Evolutionary conservation across 371 early-diverging fungal genomes (phyloP).

Genomic region (Syncephalastrum sp.): DNA sequence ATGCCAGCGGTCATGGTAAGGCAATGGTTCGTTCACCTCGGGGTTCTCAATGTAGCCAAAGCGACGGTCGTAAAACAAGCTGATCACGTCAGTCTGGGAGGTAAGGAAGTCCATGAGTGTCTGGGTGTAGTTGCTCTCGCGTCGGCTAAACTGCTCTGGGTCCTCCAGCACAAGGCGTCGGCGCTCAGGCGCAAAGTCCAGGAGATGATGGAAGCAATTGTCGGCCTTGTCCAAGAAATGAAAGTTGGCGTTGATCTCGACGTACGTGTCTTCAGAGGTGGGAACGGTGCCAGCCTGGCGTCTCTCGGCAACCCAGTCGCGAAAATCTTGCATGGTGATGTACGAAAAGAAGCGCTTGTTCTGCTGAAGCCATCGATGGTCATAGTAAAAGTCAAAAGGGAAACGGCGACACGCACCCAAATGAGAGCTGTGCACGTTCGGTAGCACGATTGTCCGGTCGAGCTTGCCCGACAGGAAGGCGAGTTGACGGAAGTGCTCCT

Average conservation of each 20-base stretch:
- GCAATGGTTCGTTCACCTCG: conserved; percentile 27
- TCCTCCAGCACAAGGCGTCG: conserved; percentile 19
- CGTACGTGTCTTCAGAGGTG: conserved; percentile 34
- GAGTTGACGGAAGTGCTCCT: conserved; percentile 37
- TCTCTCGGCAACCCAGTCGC: conserved; percentile 22
- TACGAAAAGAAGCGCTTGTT: conserved; percentile 25
- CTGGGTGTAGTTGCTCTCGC: conserved; percentile 30
- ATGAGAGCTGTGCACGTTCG: conserved; percentile 31
- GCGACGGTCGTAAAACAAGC: conserved; percentile 41
- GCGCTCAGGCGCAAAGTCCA: conserved; percentile 15
- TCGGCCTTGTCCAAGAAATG: conserved; percentile 24
- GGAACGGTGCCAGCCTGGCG: conserved; percentile 13
- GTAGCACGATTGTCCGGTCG: conserved; percentile 34
- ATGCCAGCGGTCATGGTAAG: conserved; percentile 31
- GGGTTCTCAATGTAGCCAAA: conserved; percentile 34
- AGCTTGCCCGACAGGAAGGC: conserved; percentile 31
- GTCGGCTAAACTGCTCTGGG: conserved; percentile 17
- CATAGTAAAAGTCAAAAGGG: conserved; percentile 32
- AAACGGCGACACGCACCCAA: conserved; percentile 27
- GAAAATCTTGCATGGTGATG: conserved; percentile 27
- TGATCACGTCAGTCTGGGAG: conserved; percentile 33
- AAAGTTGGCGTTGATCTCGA: conserved; percentile 31
- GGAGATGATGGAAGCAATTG: conserved; percentile 23
- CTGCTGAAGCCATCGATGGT: conserved; percentile 16
- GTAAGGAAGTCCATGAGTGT: conserved; percentile 24